Evolutionary conservation across 768 basidiomycete species (phyloP).

Genomic region (Rhodosporidiobolus sp.): DNA sequence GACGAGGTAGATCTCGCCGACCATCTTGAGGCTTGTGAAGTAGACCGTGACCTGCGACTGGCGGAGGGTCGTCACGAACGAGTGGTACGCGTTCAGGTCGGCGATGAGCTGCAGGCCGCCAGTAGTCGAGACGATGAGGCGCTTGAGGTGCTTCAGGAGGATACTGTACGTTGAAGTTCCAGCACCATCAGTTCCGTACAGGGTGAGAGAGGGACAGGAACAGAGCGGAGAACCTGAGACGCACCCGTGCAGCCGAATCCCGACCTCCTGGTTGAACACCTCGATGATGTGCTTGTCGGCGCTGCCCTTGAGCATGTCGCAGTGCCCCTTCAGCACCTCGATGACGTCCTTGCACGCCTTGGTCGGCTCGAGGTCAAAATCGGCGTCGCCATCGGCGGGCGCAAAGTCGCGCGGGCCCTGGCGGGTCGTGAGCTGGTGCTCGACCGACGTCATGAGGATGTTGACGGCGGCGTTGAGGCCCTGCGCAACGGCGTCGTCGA

Average conservation of each 20-base stretch:
- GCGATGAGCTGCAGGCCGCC: conserved; percentile 96
- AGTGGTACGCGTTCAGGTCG: conserved; percentile 88
- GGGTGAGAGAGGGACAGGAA: not conserved
- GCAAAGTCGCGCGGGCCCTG: conserved; percentile 87
- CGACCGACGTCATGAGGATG: conserved; percentile 61
- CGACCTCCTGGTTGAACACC: conserved; percentile 97
- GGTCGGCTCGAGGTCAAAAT: conserved; percentile 77
- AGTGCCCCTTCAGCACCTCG: conserved; percentile 82
- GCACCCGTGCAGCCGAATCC: conserved; percentile 77
- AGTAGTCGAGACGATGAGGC: conserved; percentile 88
- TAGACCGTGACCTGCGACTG: conserved; percentile 79
- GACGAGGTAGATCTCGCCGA: conserved; percentile 93
- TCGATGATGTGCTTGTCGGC: conserved; percentile 95
- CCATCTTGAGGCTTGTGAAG: conserved; percentile 92
- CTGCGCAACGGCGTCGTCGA: conserved; percentile 90
- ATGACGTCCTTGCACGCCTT: conserved; percentile 85
- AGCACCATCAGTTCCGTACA: not conserved
- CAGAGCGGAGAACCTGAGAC: conserved; percentile 45
- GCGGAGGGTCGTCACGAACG: conserved; percentile 81
- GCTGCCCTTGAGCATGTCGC: conserved; percentile 83
- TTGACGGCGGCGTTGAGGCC: conserved; percentile 91
- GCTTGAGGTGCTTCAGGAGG: conserved; percentile 91
- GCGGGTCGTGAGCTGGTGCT: conserved; percentile 79
- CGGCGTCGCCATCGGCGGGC: conserved; percentile 67
- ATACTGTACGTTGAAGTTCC: conserved; percentile 57